Percentiles rank a stretch among this genome's conserved stretches.
Evolutionary conservation across 2,329 filamentous ascomycete species (phyloP).

Genomic region (Aspergillus tamarii): DNA sequence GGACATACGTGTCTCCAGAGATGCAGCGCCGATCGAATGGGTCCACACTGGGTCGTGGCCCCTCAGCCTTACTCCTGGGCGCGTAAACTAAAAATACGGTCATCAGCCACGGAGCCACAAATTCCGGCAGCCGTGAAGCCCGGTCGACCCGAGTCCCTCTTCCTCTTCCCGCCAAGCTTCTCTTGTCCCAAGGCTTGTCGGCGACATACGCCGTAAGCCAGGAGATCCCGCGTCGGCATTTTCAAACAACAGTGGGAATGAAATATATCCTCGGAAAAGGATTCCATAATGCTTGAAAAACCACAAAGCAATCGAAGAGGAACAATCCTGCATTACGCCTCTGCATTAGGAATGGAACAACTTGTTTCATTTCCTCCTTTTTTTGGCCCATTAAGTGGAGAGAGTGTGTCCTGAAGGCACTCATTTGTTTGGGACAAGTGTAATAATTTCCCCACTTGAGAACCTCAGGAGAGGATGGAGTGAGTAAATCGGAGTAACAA

Average conservation of each 20-base stretch:
- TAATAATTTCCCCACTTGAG: background rate
- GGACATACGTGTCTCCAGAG: background rate
- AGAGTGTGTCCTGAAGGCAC: background rate
- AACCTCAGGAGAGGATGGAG: background rate
- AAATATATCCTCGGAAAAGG: background rate
- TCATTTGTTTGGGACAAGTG: constrained; percentile 5
- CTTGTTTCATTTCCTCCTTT: constrained; percentile 12
- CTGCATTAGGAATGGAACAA: background rate
- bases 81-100: constrained; percentile 4
- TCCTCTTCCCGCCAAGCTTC: constrained; percentile 26
- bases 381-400: constrained; percentile 4
- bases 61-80: constrained; percentile 7
- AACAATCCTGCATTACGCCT: background rate
- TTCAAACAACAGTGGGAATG: background rate
- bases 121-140: background rate
- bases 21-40: background rate
- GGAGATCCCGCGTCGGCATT: background rate
- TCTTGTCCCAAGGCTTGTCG: constrained; percentile 30
- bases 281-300: background rate
- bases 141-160: constrained; percentile 8
- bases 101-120: constrained; percentile 8
- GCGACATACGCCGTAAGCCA: constrained; percentile 25
- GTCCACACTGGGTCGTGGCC: background rate
- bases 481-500: constrained; percentile 1
- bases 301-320: too few species aligned